Base-by-base conservation (phyloP, 108 stramenopile genomes). In the Nitzschia sp. region DNA sequence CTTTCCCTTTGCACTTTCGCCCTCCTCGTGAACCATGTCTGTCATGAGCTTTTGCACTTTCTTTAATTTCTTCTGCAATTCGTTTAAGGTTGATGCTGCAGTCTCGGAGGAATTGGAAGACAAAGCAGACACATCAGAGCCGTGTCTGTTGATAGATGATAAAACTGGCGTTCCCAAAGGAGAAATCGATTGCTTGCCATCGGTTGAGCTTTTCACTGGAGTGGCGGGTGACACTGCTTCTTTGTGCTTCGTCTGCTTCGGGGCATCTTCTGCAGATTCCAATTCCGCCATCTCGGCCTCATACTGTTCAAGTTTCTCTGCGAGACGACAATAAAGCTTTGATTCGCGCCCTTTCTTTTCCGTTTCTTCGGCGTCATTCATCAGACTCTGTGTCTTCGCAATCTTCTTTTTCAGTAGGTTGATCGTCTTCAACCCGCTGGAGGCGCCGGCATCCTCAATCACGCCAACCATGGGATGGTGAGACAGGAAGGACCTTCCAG, bases 321-420 rank as follows among this genome's bases (percentile, higher is more conserved):
- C 9, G 19, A 50, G 48, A 22, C 48, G 48, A 16, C 21, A 22
- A n/a, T 19, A 50, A 22, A 50, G 13, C 19, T 50, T 50, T 22
- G 48, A 50, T 16, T 50, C 48, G 8, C 21, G 48, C 4, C 48
- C 48, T 50, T 50, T 50, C 21, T 16, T 16, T 50, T 50, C 48
- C 19, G 9, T 50, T 21, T 50, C 48, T 50, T 50, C 48, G 48
- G 48, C 48, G 19, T 50, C 48, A 4, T 50, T 50, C 48, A 50
- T 50, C 48, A 50, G 21, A 4, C 4, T 21, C 19, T 21, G 48
- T 22, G 48, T 50, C 19, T 50, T 50, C 4, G 9, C 17, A 21
- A 50, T 50, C 48, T 50, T 50, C 21, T 50, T 50, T 21, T 50
- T 16, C 19, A 50, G 19, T n/a, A 50, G 4, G 16, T 50, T 50